A percentile compares a stretch with the other conserved stretches of the same genome.
phyloP scores from a whole-genome alignment of 2,329 filamentous ascomycete species.

The Polychaeton citri region DNA sequence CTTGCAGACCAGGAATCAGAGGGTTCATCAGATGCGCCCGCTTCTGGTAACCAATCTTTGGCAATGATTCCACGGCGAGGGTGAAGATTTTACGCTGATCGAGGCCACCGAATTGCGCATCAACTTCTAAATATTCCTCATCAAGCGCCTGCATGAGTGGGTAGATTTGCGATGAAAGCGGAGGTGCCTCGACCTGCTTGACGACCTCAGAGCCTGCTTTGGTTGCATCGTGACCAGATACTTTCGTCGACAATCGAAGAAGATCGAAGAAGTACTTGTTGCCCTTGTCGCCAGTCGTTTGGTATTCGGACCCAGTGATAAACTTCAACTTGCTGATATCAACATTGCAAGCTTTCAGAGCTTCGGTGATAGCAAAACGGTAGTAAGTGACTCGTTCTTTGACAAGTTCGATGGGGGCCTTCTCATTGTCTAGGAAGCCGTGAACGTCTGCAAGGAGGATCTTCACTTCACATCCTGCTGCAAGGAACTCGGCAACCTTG shows the following conservation, averaged over 20 bases:
- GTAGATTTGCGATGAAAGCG: slow-evolving; percentile 64
- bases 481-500: slow-evolving; percentile 79
- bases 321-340: slow-evolving; percentile 68
- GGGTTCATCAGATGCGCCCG: slow-evolving; percentile 66
- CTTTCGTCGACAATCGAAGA: slow-evolving; percentile 58
- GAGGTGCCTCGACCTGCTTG: slow-evolving; percentile 72
- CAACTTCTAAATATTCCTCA: slow-evolving; percentile 76
- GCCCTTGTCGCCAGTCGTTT: slow-evolving; percentile 52
- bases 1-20: slow-evolving; percentile 71
- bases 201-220: slow-evolving; percentile 89
- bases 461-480: slow-evolving; percentile 60
- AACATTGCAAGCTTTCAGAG: slow-evolving; percentile 67
- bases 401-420: slow-evolving; percentile 74
- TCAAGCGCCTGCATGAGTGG: slow-evolving; percentile 83
- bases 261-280: slow-evolving; percentile 73
- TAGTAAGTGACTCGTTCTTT: slow-evolving; percentile 76
- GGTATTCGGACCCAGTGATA: slow-evolving; percentile 54
- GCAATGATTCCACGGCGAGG: slow-evolving; percentile 70
- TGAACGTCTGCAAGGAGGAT: slow-evolving; percentile 36
- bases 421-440: slow-evolving; percentile 48
- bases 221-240: slow-evolving; percentile 69
- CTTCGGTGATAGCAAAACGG: slow-evolving; percentile 56
- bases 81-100: slow-evolving; percentile 88
- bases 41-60: slow-evolving; percentile 72
- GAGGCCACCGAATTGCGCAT: slow-evolving; percentile 72